Evolutionary conservation across 2,329 filamentous ascomycete genomes (phyloP).

Genomic region (Shiraia bambusicola): DNA sequence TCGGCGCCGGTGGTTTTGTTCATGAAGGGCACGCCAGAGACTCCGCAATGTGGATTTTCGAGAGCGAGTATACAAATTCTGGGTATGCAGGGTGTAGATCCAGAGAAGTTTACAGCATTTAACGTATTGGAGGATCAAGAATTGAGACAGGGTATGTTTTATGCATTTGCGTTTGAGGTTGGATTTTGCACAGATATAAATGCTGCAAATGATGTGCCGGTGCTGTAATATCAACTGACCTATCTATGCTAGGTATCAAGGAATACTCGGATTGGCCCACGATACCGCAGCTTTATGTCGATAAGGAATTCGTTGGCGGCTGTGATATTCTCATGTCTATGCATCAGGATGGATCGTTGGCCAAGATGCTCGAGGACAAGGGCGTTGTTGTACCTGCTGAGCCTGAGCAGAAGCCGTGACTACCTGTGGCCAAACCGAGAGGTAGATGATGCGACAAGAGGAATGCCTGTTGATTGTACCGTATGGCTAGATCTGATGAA

Average conservation of each 20-base stretch:
- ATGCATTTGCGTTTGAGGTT: too few relatives aligned
- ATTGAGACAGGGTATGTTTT: slow-evolving; percentile 69
- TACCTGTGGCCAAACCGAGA: background rate
- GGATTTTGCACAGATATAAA: too few relatives aligned
- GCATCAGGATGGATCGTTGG: slow-evolving; percentile 93
- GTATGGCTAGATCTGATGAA: background rate
- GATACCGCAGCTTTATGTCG: slow-evolving; percentile 92
- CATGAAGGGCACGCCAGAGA: slow-evolving; percentile 98
- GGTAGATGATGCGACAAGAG: background rate
- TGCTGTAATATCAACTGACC: slow-evolving; percentile 14
- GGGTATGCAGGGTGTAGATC: slow-evolving; percentile 91
- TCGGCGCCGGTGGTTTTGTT: slow-evolving; percentile 94
- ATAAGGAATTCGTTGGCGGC: slow-evolving; percentile 96
- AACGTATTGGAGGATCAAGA: slow-evolving; percentile 94
- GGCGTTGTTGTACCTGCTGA: slow-evolving; percentile 68
- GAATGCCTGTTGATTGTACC: slow-evolving; percentile 3
- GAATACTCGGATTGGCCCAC: slow-evolving; percentile 99
- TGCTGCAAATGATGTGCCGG: background rate
- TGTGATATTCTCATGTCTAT: slow-evolving; percentile 96
- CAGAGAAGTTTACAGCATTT: slow-evolving; percentile 94
- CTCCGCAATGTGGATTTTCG: slow-evolving; percentile 95
- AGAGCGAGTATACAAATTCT: slow-evolving; percentile 93
- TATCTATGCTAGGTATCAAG: slow-evolving; percentile 73
- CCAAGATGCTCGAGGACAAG: slow-evolving; percentile 90
- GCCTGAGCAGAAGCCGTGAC: slow-evolving; percentile 24